Evolutionary conservation across 2,329 filamentous ascomycete species (phyloP).

Genomic region (Penicillium sp.): DNA sequence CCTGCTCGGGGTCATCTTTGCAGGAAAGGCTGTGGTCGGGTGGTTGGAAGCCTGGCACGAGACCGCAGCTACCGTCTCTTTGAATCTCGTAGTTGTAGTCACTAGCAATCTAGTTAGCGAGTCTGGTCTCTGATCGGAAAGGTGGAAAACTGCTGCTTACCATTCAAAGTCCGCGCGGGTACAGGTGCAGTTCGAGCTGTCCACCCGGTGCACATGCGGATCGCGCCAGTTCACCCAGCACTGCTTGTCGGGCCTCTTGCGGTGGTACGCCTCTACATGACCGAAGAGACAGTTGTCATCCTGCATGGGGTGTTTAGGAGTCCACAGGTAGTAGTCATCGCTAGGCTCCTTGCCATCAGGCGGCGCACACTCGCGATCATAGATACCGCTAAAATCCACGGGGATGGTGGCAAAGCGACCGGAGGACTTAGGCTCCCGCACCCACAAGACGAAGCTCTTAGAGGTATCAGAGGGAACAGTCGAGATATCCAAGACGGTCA

Average conservation of each 20-base stretch:
- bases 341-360: slow-evolving; percentile 62
- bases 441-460: slow-evolving; percentile 91
- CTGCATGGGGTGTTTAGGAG: slow-evolving; percentile 77
- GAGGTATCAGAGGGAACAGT: slow-evolving; percentile 88
- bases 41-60: slow-evolving; percentile 73
- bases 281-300: slow-evolving; percentile 87
- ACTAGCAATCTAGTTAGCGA: slow-evolving; percentile 47
- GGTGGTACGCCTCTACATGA: slow-evolving; percentile 83
- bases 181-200: slow-evolving; percentile 73
- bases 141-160: slow-evolving; percentile 50
- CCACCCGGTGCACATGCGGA: slow-evolving; percentile 68
- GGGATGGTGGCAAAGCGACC: slow-evolving; percentile 69
- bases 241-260: slow-evolving; percentile 75
- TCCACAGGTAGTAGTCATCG: slow-evolving; percentile 81
- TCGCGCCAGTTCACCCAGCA: slow-evolving; percentile 83
- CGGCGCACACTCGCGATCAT: slow-evolving; percentile 69
- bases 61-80: slow-evolving; percentile 71
- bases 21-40: slow-evolving; percentile 62
- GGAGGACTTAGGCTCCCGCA: slow-evolving; percentile 52
- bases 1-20: slow-evolving; percentile 63
- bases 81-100: slow-evolving; percentile 92
- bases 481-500: slow-evolving; percentile 77
- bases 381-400: slow-evolving; percentile 82
- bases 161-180: slow-evolving; percentile 89
- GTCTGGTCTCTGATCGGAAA: background rate